phyloP scores from a whole-genome alignment of 441 rosid species.

The Bocquillonia castaneifolia region DNA sequence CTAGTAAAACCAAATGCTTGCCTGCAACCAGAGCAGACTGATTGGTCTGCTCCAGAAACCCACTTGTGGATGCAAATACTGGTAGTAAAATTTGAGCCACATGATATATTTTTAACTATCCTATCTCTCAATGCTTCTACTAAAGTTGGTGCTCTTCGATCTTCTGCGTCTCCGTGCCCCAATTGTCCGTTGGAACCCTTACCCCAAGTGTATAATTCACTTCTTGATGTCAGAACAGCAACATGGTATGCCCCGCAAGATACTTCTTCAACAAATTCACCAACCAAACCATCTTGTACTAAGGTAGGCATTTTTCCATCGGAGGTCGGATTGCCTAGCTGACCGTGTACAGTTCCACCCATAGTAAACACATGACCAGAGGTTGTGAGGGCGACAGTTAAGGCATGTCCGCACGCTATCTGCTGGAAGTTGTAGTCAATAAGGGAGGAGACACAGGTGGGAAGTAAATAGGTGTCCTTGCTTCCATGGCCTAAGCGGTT shows the following conservation, averaged over 20 bases:
- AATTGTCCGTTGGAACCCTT: conserved; percentile 80
- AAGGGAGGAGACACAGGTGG: conserved; percentile 74
- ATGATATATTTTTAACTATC: conserved; percentile 75
- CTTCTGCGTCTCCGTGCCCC: conserved; percentile 86
- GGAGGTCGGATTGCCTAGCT: conserved; percentile 59
- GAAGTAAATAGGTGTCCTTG: conserved; percentile 71
- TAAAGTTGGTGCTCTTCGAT: conserved; percentile 57
- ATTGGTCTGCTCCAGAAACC: conserved; percentile 88
- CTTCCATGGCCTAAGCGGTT: conserved; percentile 80
- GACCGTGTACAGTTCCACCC: conserved; percentile 73
- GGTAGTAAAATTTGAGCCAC: conserved; percentile 87
- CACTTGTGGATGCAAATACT: conserved; percentile 89
- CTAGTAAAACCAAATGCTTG: conserved; percentile 89
- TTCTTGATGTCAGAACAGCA: conserved; percentile 76
- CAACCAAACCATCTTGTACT: conserved; percentile 74
- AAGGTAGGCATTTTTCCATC: conserved; percentile 70
- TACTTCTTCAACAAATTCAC: conserved; percentile 89
- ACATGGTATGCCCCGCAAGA: conserved; percentile 82
- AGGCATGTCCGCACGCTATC: conserved; percentile 73
- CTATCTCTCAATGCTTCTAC: conserved; percentile 73
- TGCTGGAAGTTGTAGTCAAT: conserved; percentile 84
- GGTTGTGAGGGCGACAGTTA: conserved; percentile 81
- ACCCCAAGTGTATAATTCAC: conserved; percentile 93
- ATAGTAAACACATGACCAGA: conserved; percentile 86
- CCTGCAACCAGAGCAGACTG: conserved; percentile 80